phyloP scores from a whole-genome alignment of 177 flowering plant species.

The Tripterygium wilfordii region DNA sequence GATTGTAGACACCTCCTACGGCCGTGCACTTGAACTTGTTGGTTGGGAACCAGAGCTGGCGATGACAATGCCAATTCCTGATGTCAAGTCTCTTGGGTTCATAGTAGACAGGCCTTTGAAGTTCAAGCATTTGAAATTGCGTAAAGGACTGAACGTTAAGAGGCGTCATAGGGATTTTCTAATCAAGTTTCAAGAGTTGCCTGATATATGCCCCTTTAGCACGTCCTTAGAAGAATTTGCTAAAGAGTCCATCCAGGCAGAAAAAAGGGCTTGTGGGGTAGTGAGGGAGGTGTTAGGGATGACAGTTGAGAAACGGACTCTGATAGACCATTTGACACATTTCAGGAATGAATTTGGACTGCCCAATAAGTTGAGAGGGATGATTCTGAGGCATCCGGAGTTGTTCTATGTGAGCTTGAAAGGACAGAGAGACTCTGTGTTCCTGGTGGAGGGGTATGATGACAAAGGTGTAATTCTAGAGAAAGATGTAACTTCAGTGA shows the following conservation, averaged over 20 bases:
- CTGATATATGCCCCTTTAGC: conserved; percentile 60
- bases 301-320: conserved; percentile 79
- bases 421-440: conserved; percentile 84
- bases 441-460: conserved; percentile 76
- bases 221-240: conserved; percentile 24
- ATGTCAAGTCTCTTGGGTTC: conserved; percentile 21
- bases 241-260: conserved; percentile 60
- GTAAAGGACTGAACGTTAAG: conserved; percentile 76
- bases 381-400: conserved; percentile 93
- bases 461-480: conserved; percentile 62
- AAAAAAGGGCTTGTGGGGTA: conserved; percentile 84
- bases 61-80: conserved; percentile 28
- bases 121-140: conserved; percentile 67
- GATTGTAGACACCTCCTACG: conserved; percentile 80
- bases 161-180: conserved; percentile 58
- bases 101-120: conserved; percentile 85
- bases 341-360: conserved; percentile 83
- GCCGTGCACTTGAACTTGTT: conserved; percentile 90
- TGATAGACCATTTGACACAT: conserved; percentile 84
- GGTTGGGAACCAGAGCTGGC: conserved; percentile 66
- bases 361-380: conserved; percentile 70
- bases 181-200: conserved; percentile 55
- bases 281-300: conserved; percentile 87
- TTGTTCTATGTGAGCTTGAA: conserved; percentile 85
- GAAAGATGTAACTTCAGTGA: conserved; percentile 47